Evolutionary conservation across 768 basidiomycete species (phyloP).

Genomic region (Hortiboletus campestris): DNA sequence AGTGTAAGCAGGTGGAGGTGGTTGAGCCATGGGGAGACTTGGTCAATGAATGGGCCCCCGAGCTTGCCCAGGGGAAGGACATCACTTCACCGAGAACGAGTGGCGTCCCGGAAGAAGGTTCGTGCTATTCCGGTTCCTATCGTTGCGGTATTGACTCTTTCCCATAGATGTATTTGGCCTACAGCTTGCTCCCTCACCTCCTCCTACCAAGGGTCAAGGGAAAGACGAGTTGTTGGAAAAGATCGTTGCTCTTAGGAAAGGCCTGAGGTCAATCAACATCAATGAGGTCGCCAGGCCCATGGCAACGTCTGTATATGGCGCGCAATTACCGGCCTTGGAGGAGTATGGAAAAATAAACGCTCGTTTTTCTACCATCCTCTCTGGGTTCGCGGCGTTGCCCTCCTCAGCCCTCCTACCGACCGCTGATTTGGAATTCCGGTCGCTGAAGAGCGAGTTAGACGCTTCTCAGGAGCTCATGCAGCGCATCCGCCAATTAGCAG

Average conservation of each 20-base stretch:
- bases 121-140: conserved; percentile 1
- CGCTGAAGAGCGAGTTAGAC: conserved; percentile 58
- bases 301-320: conserved; percentile 30
- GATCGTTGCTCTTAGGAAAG: conserved; percentile 55
- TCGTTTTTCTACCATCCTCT: conserved; percentile 44
- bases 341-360: conserved; percentile 47
- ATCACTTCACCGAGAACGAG: neutral
- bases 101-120: conserved; percentile 25
- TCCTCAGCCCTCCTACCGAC: conserved; percentile 37
- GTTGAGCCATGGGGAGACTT: neutral
- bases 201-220: conserved; percentile 37
- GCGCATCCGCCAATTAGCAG: conserved; percentile 52
- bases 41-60: neutral
- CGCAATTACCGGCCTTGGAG: conserved; percentile 50
- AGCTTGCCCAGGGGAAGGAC: conserved; percentile 1
- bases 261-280: conserved; percentile 60
- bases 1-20: conserved; percentile 1
- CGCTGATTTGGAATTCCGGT: conserved; percentile 58
- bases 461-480: conserved; percentile 47
- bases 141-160: conserved; percentile 2
- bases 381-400: conserved; percentile 50
- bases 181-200: conserved; percentile 36
- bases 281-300: conserved; percentile 50
- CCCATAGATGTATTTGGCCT: conserved; percentile 59
- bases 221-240: conserved; percentile 46